These are phyloP conservation scores for Aschersonia sp. DNA, from an alignment of 2,329 filamentous ascomycete species.

Conservation along the genomic window DNA sequence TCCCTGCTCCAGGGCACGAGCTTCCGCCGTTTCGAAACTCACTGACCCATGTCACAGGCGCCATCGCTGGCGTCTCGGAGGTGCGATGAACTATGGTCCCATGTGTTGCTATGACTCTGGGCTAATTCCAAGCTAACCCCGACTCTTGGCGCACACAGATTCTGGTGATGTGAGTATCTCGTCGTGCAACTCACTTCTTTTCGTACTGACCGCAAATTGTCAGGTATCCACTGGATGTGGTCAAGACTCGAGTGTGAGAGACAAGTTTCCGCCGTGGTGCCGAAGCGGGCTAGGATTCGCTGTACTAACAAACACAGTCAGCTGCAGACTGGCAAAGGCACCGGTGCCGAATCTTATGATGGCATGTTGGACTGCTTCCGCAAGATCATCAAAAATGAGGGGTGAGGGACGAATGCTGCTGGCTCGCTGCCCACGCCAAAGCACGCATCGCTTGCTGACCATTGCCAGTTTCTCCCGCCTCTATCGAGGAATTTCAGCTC, in stretches of 20 bases:
- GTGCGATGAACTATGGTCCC: constrained; percentile 28
- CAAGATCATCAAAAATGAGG: constrained; percentile 94
- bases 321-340: constrained; percentile 61
- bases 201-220: not conserved
- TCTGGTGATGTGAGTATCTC: constrained; percentile 54
- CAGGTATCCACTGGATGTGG: constrained; percentile 97
- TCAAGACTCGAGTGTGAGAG: constrained; percentile 83
- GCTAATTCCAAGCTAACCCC: not conserved
- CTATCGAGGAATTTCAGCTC: constrained; percentile 89
- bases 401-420: constrained; percentile 36
- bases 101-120: not conserved
- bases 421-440: too few relatives aligned
- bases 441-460: too few relatives aligned
- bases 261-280: not conserved
- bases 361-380: constrained; percentile 97
- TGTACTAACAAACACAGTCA: constrained; percentile 41
- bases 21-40: not conserved
- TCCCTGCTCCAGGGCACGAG: constrained; percentile 1
- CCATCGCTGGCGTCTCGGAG: constrained; percentile 95
- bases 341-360: constrained; percentile 75
- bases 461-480: constrained; percentile 60
- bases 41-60: constrained; percentile 35
- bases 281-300: not conserved
- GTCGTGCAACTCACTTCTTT: not conserved
- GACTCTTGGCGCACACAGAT: constrained; percentile 39